These are phyloP conservation scores for Fonsecaea pedrosoi DNA, from an alignment of 2,329 filamentous ascomycete species.

Conservation along the genomic window DNA sequence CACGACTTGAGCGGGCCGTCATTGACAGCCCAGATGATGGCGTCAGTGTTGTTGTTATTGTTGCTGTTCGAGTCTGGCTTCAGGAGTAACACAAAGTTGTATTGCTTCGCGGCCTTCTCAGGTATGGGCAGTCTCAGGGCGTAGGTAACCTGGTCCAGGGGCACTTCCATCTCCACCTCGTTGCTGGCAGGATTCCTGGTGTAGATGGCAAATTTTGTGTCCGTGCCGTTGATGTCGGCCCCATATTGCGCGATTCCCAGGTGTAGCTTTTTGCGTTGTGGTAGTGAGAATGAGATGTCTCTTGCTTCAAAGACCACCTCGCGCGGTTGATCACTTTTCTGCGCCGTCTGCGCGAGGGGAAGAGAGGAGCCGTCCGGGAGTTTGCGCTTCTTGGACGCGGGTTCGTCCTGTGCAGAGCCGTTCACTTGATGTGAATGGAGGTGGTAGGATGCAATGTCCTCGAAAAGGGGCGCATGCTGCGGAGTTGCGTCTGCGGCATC, in stretches of 20 bases:
- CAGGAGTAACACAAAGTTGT: constrained; percentile 68
- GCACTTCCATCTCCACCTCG: constrained; percentile 61
- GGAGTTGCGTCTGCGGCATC: constrained; percentile 27
- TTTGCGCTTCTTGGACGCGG: constrained; percentile 58
- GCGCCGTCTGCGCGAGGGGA: constrained; percentile 21
- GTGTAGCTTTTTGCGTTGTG: constrained; percentile 68
- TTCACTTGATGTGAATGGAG: constrained; percentile 40
- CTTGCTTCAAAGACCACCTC: constrained; percentile 52
- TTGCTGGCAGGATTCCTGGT: constrained; percentile 59
- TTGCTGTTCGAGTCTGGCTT: constrained; percentile 57
- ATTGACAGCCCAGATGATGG: constrained; percentile 66
- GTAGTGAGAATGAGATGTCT: constrained; percentile 67
- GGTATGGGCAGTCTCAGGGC: constrained; percentile 68
- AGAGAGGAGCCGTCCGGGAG: constrained; percentile 48
- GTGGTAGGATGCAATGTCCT: constrained; percentile 58
- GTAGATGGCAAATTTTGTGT: constrained; percentile 50
- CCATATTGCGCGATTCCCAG: constrained; percentile 60
- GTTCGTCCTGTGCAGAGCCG: constrained; percentile 38
- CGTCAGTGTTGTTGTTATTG: constrained; percentile 57
- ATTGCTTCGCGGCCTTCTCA: constrained; percentile 68
- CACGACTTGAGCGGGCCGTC: constrained; percentile 59
- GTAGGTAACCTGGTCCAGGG: constrained; percentile 52
- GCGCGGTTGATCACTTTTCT: constrained; percentile 39
- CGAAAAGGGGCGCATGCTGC: constrained; percentile 48
- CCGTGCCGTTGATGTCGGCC: constrained; percentile 19